Conservation (phyloP, 1,284 basidiomycete genomes). For the Leucoagaricus sp. region DNA sequence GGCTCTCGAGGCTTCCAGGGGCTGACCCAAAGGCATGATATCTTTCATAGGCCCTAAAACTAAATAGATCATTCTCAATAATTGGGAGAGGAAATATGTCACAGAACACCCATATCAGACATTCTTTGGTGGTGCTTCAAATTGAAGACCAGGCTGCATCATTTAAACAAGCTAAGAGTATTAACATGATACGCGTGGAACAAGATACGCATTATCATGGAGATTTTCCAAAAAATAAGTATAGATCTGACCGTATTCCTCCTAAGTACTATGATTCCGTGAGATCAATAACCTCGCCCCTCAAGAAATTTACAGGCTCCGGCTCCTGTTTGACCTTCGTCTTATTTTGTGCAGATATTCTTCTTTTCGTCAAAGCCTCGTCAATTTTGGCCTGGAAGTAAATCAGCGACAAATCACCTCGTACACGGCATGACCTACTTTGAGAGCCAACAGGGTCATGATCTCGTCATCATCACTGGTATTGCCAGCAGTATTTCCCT, state of each 20-base stretch:
- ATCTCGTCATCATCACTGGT: not conserved
- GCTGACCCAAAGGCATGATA: too few relatives aligned
- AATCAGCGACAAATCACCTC: not conserved
- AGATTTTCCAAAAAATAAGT: too few relatives aligned
- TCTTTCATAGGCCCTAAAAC: too few relatives aligned
- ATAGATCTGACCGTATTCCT: not conserved
- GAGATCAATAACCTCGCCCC: not conserved
- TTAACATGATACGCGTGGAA: too few relatives aligned
- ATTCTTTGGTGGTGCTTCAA: too few relatives aligned
- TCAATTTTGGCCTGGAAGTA: not conserved
- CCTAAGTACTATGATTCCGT: not conserved
- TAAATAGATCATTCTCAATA: too few relatives aligned
- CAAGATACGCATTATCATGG: too few relatives aligned
- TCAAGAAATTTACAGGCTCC: not conserved
- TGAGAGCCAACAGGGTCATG: not conserved
- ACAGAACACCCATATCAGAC: too few relatives aligned
- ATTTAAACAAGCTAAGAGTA: too few relatives aligned
- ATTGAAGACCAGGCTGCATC: too few relatives aligned
- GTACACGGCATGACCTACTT: not conserved
- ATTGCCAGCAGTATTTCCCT: not conserved
- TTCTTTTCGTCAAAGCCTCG: not conserved
- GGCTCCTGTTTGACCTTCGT: not conserved
- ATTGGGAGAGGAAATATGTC: too few relatives aligned
- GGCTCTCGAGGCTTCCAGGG: too few relatives aligned
- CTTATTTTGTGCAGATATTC: not conserved